These are phyloP conservation scores for Dendrothele bispora DNA, from an alignment of 768 basidiomycete genomes.

Conservation along the genomic window DNA sequence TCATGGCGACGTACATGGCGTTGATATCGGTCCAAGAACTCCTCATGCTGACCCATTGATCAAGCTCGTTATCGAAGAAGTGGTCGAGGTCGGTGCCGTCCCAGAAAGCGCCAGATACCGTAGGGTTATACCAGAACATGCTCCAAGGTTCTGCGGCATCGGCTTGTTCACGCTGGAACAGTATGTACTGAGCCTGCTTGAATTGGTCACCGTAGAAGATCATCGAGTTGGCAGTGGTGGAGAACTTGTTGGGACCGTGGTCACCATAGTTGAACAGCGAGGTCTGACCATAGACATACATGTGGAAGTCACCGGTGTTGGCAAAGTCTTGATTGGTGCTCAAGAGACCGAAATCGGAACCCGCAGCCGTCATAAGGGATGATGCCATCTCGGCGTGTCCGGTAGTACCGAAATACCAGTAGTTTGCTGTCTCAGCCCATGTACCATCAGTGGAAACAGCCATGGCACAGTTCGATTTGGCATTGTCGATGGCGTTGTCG, in stretches of 20 bases:
- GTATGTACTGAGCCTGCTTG: conserved; percentile 68
- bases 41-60: conserved; percentile 91
- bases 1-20: conserved; percentile 85
- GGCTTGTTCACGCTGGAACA: conserved; percentile 88
- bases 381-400: conserved; percentile 88
- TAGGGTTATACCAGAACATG: conserved; percentile 93
- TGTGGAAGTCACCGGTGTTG: conserved; percentile 84
- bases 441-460: conserved; percentile 74
- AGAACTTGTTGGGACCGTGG: conserved; percentile 92
- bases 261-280: conserved; percentile 84
- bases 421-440: conserved; percentile 95
- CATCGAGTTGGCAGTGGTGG: conserved; percentile 88
- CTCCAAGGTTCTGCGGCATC: conserved; percentile 83
- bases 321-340: conserved; percentile 66
- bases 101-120: conserved; percentile 88
- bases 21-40: conserved; percentile 88
- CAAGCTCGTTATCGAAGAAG: conserved; percentile 68
- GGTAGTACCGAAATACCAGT: conserved; percentile 94
- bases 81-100: conserved; percentile 78
- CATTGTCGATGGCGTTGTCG: conserved; percentile 69
- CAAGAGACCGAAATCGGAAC: conserved; percentile 76
- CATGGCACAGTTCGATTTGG: conserved; percentile 73
- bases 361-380: conserved; percentile 81
- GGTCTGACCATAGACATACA: conserved; percentile 83
- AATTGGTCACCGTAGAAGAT: conserved; percentile 73